Evolutionary conservation across 345 rosid species (phyloP).

Genomic region (Salix udensis): DNA sequence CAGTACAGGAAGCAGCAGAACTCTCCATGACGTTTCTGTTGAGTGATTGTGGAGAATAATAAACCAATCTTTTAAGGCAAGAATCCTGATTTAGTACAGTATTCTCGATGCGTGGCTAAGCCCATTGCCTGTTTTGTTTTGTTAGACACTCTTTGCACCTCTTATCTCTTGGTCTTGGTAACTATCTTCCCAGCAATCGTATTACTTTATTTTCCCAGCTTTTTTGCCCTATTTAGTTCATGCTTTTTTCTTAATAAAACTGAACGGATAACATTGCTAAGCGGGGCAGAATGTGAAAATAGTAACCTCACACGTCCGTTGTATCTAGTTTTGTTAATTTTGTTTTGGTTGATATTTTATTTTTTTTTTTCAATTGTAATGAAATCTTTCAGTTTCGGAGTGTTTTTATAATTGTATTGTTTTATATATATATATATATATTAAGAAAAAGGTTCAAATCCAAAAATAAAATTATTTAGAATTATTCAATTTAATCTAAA

Average conservation of each 20-base stretch:
- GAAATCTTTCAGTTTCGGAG: accelerated
- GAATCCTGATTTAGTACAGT: neutral
- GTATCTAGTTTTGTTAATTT: too few relatives aligned
- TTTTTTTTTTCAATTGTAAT: too few relatives aligned
- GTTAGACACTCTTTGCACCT: neutral
- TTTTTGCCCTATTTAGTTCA: neutral
- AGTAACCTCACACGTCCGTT: neutral
- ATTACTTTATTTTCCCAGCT: neutral
- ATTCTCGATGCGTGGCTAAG: neutral
- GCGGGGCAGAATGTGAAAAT: neutral
- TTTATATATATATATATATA: too few relatives aligned
- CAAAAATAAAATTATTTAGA: too few relatives aligned
- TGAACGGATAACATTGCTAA: neutral
- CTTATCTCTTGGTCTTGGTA: neutral
- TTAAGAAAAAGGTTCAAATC: too few relatives aligned
- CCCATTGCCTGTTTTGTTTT: neutral
- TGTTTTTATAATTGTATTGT: too few relatives aligned
- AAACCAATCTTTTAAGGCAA: neutral
- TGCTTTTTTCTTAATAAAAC: neutral
- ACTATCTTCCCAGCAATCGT: neutral
- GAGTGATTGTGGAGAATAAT: neutral
- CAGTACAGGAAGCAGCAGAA: neutral
- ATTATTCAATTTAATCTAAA: too few relatives aligned
- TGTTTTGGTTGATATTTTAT: too few relatives aligned
- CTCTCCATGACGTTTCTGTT: neutral